A percentile compares a stretch with the other conserved stretches of the same genome.
phyloP scores from a whole-genome alignment of 2,329 filamentous ascomycete species.

The Calycina marina region DNA sequence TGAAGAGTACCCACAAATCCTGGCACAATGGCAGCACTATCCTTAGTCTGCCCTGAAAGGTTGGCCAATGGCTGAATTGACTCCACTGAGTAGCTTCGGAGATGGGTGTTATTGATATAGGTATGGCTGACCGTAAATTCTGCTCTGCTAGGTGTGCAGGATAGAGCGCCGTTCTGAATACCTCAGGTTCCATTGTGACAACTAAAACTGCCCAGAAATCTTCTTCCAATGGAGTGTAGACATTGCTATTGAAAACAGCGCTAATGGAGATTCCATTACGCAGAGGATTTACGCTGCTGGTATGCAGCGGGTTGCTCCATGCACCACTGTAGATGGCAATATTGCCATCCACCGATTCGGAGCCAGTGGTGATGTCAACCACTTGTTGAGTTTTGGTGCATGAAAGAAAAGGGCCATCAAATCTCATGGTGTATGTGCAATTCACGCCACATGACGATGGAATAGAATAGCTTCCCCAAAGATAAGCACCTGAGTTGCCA shows the following conservation, averaged over 20 bases:
- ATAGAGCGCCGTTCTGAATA: slow-evolving; percentile 3
- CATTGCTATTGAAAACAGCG: slow-evolving; percentile 5
- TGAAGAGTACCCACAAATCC: slow-evolving; percentile 1
- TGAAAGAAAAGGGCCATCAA: slow-evolving; percentile 9
- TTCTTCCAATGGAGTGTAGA: slow-evolving; percentile 2
- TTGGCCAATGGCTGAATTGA: slow-evolving; percentile 6
- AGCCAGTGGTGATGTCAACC: too few relatives aligned
- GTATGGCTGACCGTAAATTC: slow-evolving; percentile 9
- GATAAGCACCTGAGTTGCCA: slow-evolving; percentile 10
- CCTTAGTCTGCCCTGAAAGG: slow-evolving; percentile 2
- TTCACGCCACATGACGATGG: slow-evolving; percentile 12
- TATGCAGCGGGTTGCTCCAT: slow-evolving; percentile 1
- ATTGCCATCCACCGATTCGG: too few relatives aligned
- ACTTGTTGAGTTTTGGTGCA: slow-evolving; percentile 6
- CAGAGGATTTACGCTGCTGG: background rate
- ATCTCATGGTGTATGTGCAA: slow-evolving; percentile 9
- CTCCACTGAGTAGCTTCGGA: slow-evolving; percentile 1
- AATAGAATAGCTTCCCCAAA: slow-evolving; percentile 7
- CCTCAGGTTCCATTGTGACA: background rate
- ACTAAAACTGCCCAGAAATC: background rate
- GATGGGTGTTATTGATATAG: slow-evolving; percentile 7
- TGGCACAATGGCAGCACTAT: slow-evolving; percentile 5
- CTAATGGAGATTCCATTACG: slow-evolving; percentile 10
- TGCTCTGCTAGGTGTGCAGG: slow-evolving; percentile 10
- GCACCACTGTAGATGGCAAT: slow-evolving; percentile 4